Evolutionary conservation across 192 early-diverging fungal genomes (phyloP).

Genomic region (Linderina pennispora): DNA sequence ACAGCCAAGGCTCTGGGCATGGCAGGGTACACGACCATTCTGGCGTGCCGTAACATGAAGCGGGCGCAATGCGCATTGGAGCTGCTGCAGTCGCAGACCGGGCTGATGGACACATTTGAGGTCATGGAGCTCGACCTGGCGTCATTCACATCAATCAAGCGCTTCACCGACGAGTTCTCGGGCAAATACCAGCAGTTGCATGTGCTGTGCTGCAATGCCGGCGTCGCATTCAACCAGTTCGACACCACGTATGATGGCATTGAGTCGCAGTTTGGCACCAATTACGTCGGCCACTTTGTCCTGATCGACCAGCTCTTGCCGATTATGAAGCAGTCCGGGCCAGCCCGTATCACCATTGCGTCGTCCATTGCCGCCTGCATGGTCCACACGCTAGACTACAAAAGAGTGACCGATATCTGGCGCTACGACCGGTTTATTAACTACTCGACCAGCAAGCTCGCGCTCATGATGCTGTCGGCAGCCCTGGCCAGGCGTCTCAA

Average conservation of each 20-base stretch:
- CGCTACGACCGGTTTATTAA: slow-evolving; percentile 48
- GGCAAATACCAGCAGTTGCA: slow-evolving; percentile 9
- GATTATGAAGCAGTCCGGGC: slow-evolving; percentile 28
- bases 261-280: slow-evolving; percentile 61
- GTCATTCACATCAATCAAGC: slow-evolving; percentile 43
- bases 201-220: slow-evolving; percentile 52
- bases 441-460: slow-evolving; percentile 55
- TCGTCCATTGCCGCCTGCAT: slow-evolving; percentile 46
- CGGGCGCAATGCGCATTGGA: slow-evolving; percentile 14
- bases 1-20: slow-evolving; percentile 52
- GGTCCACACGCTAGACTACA: slow-evolving; percentile 37
- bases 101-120: slow-evolving; percentile 18
- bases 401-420: slow-evolving; percentile 39
- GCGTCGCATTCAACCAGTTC: slow-evolving; percentile 53
- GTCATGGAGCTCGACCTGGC: slow-evolving; percentile 50
- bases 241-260: slow-evolving; percentile 54
- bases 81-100: slow-evolving; percentile 7
- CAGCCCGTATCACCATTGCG: slow-evolving; percentile 48
- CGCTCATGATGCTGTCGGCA: slow-evolving; percentile 46
- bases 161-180: slow-evolving; percentile 31
- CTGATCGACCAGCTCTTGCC: slow-evolving; percentile 39
- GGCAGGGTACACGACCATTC: slow-evolving; percentile 46
- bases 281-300: slow-evolving; percentile 55
- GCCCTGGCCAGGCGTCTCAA: slow-evolving; percentile 44
- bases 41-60: slow-evolving; percentile 39